phyloP scores from a whole-genome alignment of 208 protist species.

The Herpetomonas tarakana region DNA sequence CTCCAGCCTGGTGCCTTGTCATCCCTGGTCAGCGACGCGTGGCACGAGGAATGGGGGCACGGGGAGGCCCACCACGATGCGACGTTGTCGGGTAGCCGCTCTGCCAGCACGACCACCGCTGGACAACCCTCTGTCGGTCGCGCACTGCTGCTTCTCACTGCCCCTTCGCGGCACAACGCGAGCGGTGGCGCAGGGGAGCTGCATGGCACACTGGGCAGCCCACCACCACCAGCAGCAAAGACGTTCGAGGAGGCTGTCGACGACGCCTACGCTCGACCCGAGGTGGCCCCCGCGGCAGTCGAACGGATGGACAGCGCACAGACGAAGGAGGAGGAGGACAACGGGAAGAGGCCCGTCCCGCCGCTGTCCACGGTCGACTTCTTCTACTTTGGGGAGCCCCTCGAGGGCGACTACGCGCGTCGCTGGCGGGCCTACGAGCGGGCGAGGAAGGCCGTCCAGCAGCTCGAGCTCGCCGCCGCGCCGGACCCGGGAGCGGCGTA shows the following conservation, averaged over 20 bases:
- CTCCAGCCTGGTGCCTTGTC: too few species aligned
- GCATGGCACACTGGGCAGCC: too few species aligned
- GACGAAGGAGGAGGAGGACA: too few species aligned
- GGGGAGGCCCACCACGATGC: too few species aligned
- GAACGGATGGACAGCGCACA: too few species aligned
- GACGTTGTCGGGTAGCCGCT: too few species aligned
- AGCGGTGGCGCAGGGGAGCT: background rate
- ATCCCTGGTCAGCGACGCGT: too few species aligned
- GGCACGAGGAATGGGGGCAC: too few species aligned
- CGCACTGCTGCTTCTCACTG: conserved; percentile 11
- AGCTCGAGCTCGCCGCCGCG: background rate
- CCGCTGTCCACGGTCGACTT: background rate
- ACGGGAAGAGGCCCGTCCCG: too few species aligned
- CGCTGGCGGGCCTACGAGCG: background rate
- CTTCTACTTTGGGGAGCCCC: background rate
- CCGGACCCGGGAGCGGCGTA: background rate
- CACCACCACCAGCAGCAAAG: too few species aligned
- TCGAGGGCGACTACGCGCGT: background rate
- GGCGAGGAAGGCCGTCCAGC: background rate
- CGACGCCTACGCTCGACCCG: background rate
- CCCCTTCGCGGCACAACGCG: background rate
- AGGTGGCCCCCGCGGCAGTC: too few species aligned
- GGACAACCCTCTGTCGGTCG: conserved; percentile 3
- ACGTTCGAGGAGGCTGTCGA: background rate
- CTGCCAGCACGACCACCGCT: conserved; percentile 1